Conservation (phyloP, 345 rosid genomes). For the Turnera subulata region DNA sequence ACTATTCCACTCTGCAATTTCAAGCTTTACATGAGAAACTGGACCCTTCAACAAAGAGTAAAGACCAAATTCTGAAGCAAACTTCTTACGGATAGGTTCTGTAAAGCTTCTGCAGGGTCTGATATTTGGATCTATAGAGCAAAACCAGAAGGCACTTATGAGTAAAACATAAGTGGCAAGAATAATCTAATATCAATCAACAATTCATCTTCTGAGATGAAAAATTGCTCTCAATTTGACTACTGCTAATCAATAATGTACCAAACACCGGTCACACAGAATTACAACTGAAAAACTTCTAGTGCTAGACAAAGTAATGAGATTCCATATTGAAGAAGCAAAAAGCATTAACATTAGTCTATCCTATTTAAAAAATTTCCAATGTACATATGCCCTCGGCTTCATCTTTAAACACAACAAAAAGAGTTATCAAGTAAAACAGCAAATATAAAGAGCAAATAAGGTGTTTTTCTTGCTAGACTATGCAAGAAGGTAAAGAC, state of each 20-base stretch:
- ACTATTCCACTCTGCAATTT: conserved; percentile 66
- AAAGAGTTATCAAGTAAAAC: no score
- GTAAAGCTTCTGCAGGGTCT: conserved; percentile 60
- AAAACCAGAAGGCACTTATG: conserved; percentile 12
- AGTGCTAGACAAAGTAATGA: not conserved
- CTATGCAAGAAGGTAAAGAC: not conserved
- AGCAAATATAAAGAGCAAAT: no score
- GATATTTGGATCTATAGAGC: conserved; percentile 43
- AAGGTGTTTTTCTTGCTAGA: no score
- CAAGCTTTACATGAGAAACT: conserved; percentile 25
- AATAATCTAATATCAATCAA: not conserved
- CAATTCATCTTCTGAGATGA: not conserved
- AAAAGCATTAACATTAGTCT: no score
- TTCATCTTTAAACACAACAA: no score
- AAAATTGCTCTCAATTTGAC: not conserved
- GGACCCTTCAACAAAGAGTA: conserved; percentile 6
- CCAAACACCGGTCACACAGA: not conserved
- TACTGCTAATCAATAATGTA: not conserved
- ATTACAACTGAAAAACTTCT: not conserved
- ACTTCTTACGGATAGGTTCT: conserved; percentile 63
- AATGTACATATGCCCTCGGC: no score
- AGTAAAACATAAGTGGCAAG: not conserved
- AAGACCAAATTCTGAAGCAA: conserved; percentile 6
- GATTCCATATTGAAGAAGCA: not conserved
- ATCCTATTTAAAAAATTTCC: no score